Percentiles rank a stretch among this genome's conserved stretches.
Evolutionary conservation across 2,329 filamentous ascomycete species (phyloP).

Genomic region (Penicillium sp.): DNA sequence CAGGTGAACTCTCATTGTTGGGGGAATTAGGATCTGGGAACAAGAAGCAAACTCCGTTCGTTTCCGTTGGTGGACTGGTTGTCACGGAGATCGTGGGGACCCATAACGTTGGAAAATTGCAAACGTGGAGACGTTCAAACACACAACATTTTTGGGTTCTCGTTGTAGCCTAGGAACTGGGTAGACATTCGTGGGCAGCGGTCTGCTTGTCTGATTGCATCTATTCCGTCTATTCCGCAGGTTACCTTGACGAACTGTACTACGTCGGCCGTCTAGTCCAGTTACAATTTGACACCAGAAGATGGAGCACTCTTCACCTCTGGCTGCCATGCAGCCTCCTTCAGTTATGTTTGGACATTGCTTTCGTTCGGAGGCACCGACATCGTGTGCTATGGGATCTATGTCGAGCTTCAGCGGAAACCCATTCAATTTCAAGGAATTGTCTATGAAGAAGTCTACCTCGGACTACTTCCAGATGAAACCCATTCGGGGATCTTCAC

Average conservation of each 20-base stretch:
- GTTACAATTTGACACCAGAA: conserved; percentile 13
- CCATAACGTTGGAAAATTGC: conserved; percentile 14
- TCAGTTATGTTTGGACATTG: conserved; percentile 61
- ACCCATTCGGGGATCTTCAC: conserved; percentile 77
- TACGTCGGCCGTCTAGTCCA: conserved; percentile 11
- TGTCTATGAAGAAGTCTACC: conserved; percentile 65
- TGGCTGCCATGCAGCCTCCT: conserved; percentile 84
- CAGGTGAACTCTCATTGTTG: conserved; percentile 22
- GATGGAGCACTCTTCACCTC: conserved; percentile 92
- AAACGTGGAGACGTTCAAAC: conserved; percentile 10
- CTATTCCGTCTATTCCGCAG: neutral
- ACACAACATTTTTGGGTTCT: conserved; percentile 7
- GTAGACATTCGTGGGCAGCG: conserved; percentile 3
- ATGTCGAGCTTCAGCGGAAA: conserved; percentile 58
- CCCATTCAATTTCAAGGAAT: conserved; percentile 71
- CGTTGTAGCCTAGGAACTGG: conserved; percentile 10
- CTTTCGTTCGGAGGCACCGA: conserved; percentile 55
- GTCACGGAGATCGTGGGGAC: conserved; percentile 15
- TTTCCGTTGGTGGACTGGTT: conserved; percentile 6
- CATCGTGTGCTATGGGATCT: conserved; percentile 47
- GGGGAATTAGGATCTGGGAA: conserved; percentile 19
- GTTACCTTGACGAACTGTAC: conserved; percentile 9
- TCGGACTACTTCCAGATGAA: conserved; percentile 80
- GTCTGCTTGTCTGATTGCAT: conserved; percentile 1
- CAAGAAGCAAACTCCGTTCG: conserved; percentile 6